A percentile compares a stretch with the other conserved stretches of the same genome.
phyloP scores from a whole-genome alignment of 106 monocot genomes.

The Iris macrosiphon region DNA sequence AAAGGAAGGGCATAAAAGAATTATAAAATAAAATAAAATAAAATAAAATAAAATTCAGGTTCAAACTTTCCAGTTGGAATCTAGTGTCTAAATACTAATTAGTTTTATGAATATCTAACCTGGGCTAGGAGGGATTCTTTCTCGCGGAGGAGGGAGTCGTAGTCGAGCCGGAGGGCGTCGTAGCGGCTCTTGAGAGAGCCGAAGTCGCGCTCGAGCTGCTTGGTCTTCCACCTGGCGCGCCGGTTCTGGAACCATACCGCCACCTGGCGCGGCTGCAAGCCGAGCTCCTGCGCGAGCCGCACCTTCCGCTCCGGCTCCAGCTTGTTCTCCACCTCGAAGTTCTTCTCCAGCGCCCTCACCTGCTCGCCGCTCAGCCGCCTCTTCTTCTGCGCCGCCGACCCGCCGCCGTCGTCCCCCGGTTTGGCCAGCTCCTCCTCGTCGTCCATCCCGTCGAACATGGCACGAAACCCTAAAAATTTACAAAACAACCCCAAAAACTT shows the following conservation, averaged over 20 bases:
- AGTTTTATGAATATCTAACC: conserved; percentile 6
- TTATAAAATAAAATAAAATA: too few species aligned
- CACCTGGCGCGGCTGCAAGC: conserved; percentile 62
- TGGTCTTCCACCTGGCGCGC: conserved; percentile 69
- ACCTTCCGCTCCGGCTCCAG: conserved; percentile 58
- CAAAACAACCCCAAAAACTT: too few species aligned
- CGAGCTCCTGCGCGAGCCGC: conserved; percentile 45
- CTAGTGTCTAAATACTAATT: too few species aligned
- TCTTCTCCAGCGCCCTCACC: conserved; percentile 49
- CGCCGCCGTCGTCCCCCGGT: background rate
- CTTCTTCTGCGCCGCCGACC: conserved; percentile 44
- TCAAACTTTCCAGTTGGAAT: too few species aligned
- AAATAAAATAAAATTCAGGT: too few species aligned
- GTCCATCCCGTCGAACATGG: too few species aligned
- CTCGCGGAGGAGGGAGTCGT: conserved; percentile 40
- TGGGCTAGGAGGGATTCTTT: conserved; percentile 36
- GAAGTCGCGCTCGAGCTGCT: conserved; percentile 63
- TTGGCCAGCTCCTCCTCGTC: conserved; percentile 25
- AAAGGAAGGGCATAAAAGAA: too few species aligned
- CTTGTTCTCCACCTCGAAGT: conserved; percentile 65
- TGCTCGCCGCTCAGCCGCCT: conserved; percentile 48
- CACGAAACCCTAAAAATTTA: too few species aligned
- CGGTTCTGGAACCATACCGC: conserved; percentile 87
- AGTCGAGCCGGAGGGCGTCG: conserved; percentile 29
- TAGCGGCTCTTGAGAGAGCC: conserved; percentile 28